A percentile compares a stretch with the other conserved stretches of the same genome.
Evolutionary conservation across 1,284 basidiomycete species (phyloP).

Genomic region (Cutaneotrichosporon spelunceum): DNA sequence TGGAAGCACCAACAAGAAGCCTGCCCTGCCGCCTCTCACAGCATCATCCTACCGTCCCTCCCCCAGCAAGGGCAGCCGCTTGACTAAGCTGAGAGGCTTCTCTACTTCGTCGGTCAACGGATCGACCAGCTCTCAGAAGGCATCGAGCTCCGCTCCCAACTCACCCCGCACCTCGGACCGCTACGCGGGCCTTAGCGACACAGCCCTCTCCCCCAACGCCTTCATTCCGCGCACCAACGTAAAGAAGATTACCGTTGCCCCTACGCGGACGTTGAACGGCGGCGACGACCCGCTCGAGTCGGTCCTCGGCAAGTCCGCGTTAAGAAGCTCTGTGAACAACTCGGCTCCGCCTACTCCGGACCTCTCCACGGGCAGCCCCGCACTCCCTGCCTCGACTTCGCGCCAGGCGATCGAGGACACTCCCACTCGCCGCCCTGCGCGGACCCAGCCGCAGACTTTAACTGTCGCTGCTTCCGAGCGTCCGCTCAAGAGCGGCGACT

Average conservation of each 20-base stretch:
- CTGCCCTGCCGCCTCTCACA: slow-evolving; percentile 52
- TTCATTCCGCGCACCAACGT: slow-evolving; percentile 76
- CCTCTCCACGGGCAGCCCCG: slow-evolving; percentile 39
- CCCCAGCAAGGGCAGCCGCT: slow-evolving; percentile 47
- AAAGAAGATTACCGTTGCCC: slow-evolving; percentile 86
- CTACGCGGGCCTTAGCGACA: slow-evolving; percentile 59
- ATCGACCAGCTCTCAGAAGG: slow-evolving; percentile 22
- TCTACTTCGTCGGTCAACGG: slow-evolving; percentile 46
- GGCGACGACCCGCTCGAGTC: slow-evolving; percentile 46
- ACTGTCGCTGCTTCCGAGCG: slow-evolving; percentile 33
- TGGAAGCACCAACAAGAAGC: slow-evolving; percentile 51
- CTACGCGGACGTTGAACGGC: slow-evolving; percentile 51
- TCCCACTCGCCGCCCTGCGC: slow-evolving; percentile 29
- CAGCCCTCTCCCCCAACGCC: slow-evolving; percentile 56
- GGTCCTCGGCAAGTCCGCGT: slow-evolving; percentile 47
- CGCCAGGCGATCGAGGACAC: slow-evolving; percentile 27
- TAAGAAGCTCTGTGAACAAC: slow-evolving; percentile 49
- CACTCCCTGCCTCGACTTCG: slow-evolving; percentile 55
- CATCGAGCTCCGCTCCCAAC: slow-evolving; percentile 41
- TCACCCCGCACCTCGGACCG: slow-evolving; percentile 38
- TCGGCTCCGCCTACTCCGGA: slow-evolving; percentile 51
- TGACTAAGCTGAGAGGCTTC: slow-evolving; percentile 55
- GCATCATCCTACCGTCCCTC: slow-evolving; percentile 50
- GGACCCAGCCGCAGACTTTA: slow-evolving; percentile 38
- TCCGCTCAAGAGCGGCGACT: slow-evolving; percentile 74